These are phyloP conservation scores for Penicillium psychrofluorescens DNA, from an alignment of 495 filamentous ascomycete genomes.

Conservation along the genomic window DNA sequence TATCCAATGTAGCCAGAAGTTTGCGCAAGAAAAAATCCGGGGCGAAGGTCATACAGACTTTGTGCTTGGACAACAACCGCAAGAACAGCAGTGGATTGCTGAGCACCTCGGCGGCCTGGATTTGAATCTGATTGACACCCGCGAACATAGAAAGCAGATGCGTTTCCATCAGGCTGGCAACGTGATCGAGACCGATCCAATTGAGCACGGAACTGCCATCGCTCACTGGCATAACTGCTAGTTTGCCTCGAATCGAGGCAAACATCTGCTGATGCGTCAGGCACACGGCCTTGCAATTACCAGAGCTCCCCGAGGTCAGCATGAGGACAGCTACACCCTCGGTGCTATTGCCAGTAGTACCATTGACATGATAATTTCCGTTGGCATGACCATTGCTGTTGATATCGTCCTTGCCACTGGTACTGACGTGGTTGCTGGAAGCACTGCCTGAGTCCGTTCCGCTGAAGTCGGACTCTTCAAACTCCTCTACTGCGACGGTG, in stretches of 20 bases:
- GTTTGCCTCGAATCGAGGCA: constrained; percentile 35
- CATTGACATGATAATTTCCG: too few species aligned
- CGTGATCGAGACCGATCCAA: constrained; percentile 48
- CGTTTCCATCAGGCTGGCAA: constrained; percentile 40
- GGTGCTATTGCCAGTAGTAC: not conserved
- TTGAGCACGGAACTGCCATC: constrained; percentile 25
- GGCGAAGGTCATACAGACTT: constrained; percentile 36
- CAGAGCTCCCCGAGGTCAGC: constrained; percentile 51
- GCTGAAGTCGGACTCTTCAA: not conserved
- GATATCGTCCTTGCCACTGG: not conserved
- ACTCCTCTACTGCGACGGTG: not conserved
- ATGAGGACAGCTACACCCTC: constrained; percentile 28
- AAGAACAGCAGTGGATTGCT: constrained; percentile 29
- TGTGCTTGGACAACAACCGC: constrained; percentile 26
- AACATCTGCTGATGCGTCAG: constrained; percentile 36
- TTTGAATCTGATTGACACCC: constrained; percentile 37
- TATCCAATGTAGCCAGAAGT: not conserved
- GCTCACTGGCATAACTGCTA: not conserved
- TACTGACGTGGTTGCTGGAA: too few species aligned
- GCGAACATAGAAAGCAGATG: constrained; percentile 37
- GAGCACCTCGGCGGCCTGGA: constrained; percentile 29
- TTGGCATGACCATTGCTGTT: not conserved
- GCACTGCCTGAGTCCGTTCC: not conserved
- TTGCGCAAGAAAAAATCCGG: constrained; percentile 44
- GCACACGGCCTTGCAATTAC: constrained; percentile 43